Base-by-base conservation (phyloP, 495 filamentous ascomycete genomes). In the Penicillium cosmopolitanum region DNA sequence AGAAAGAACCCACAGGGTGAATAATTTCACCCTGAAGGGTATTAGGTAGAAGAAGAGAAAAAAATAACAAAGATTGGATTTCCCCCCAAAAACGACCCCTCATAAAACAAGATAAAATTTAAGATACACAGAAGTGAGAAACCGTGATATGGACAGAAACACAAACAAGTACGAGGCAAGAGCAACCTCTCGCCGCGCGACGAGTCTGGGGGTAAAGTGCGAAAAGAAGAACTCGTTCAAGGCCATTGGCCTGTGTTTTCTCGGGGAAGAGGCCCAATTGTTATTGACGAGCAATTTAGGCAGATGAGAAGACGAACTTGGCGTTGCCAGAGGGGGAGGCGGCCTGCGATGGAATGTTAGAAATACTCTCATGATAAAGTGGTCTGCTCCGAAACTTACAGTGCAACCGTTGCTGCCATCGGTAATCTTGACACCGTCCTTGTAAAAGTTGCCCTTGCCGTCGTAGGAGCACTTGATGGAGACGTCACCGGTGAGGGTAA, bases 401-500 rank as follows among this genome's bases (percentile, higher is more conserved):
- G 89, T 92, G 83, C 89, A 93, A 57, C 89, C 89, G 50, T 77
- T 81, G 52, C 73, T 81, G 52, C 73, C 67, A 52, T 73, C 73
- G 46, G 68, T 56, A 46, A 80, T 75, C 51, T 58, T 63, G 23
- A 73, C 70, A 12, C 76, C 81, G 56, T 72, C 76, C 60, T 68
- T 59, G 59, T 71, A 71, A 59, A 80, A 85, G 42, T 80, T 63
- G 42, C 90, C 91, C 58, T 85, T 25, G 15, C 64, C 78, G 58
- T 85, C 80, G 66, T 92, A 91, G 62, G 77, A 84, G 85, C 94
- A 97, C 15, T 73, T 75, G 40, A 83, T 86, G 60, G 76, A 84
- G 23, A 90, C 82, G 36, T 88, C 86, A 62, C 85, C 87, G 23
- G 69, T 57, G 56, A 96, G 87, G 65, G 86, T 83, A 60, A 96